A percentile compares a stretch with the other conserved stretches of the same genome.
Conservation (phyloP, 2,329 filamentous ascomycete genomes). For the Macrophomina pseudophaseolina region DNA sequence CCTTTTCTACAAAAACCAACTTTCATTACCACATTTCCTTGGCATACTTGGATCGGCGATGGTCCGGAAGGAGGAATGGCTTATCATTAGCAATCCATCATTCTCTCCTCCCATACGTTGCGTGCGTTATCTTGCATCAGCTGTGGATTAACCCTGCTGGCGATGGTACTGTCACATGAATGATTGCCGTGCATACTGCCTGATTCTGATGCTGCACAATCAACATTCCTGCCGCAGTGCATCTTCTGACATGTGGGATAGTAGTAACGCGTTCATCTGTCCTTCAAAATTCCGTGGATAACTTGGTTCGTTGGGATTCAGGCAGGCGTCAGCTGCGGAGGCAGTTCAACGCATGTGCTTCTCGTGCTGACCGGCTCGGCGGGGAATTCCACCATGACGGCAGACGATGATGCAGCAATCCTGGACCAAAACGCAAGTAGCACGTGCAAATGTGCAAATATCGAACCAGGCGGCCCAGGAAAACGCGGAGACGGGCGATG, state of each 20-base stretch:
- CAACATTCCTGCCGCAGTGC: background rate
- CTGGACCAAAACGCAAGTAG: background rate
- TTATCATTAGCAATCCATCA: conserved; percentile 5
- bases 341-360: conserved; percentile 5
- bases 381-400: background rate
- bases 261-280: background rate
- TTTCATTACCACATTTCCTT: conserved; percentile 1
- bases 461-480: background rate
- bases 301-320: conserved; percentile 15
- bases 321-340: conserved; percentile 15
- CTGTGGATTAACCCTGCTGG: background rate
- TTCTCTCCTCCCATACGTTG: background rate
- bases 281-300: background rate
- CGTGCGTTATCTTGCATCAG: background rate
- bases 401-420: conserved; percentile 8
- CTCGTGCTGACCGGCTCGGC: background rate
- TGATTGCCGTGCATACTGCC: background rate
- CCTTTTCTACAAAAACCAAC: background rate
- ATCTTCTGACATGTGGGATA: background rate
- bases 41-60: conserved; percentile 13
- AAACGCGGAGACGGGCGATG: background rate
- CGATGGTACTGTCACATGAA: conserved; percentile 11
- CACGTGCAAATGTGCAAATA: conserved; percentile 1
- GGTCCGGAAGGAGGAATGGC: background rate
- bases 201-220: background rate